phyloP scores from a whole-genome alignment of 2,329 filamentous ascomycete genomes.

The Claviceps digitariae region DNA sequence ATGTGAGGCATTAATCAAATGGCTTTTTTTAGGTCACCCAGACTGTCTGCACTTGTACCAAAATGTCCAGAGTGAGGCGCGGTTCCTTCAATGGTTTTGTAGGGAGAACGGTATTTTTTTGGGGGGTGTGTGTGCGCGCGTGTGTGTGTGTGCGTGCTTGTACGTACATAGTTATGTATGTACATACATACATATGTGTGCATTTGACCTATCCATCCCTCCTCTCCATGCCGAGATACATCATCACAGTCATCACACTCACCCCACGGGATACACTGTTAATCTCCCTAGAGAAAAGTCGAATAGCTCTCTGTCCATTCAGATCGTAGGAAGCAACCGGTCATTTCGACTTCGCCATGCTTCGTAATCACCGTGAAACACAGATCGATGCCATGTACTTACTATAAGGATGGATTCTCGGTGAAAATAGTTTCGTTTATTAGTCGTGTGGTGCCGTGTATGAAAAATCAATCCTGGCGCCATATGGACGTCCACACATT shows the following conservation, averaged over 20 bases:
- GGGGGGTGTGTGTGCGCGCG: no score
- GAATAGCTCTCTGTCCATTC: not conserved
- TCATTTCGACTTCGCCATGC: not conserved
- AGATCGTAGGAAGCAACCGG: not conserved
- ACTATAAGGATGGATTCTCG: not conserved
- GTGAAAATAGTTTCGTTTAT: not conserved
- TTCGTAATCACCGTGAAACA: not conserved
- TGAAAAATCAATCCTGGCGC: not conserved
- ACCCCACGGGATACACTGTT: not conserved
- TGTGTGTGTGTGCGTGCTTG: no score
- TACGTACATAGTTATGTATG: no score
- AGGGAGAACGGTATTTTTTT: no score
- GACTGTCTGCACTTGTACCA: not conserved
- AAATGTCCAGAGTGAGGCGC: not conserved
- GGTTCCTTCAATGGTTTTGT: not conserved
- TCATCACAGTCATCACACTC: not conserved
- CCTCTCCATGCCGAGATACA: not conserved
- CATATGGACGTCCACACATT: not conserved
- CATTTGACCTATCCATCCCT: no score
- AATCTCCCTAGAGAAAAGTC: not conserved
- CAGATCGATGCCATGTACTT: not conserved
- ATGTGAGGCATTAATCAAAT: conserved; percentile 4
- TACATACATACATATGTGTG: no score
- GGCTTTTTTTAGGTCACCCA: not conserved
- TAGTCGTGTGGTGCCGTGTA: not conserved